phyloP scores from a whole-genome alignment of 192 early-diverging fungal genomes.

The Backusella tarrabulga region DNA sequence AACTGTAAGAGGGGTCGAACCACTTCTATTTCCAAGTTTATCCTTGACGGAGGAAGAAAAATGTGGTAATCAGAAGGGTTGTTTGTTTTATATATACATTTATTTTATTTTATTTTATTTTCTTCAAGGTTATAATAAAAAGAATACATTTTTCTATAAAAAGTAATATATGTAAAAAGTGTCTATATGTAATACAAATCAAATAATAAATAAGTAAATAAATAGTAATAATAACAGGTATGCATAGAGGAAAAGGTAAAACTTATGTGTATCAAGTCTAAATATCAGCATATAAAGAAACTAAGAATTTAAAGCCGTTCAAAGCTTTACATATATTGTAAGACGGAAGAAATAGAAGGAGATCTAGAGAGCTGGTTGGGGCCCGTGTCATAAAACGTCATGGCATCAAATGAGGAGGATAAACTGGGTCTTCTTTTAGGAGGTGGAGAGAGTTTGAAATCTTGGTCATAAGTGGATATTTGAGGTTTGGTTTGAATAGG shows the following conservation, averaged over 20 bases:
- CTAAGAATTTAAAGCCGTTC: not conserved
- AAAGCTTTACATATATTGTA: not conserved
- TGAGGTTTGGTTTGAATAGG: not conserved
- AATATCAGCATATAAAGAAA: not conserved
- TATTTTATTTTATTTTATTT: not conserved
- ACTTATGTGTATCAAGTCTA: not conserved
- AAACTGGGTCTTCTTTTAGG: conserved; percentile 11
- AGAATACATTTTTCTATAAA: not conserved
- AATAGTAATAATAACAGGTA: not conserved
- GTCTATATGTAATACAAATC: not conserved
- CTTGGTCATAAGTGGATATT: not conserved
- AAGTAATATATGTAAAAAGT: not conserved
- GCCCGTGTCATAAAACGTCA: not conserved
- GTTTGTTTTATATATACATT: not conserved
- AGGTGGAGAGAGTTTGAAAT: conserved; percentile 4
- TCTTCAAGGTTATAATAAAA: not conserved
- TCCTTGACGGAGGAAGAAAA: not conserved
- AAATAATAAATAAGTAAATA: not conserved
- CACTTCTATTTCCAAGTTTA: not conserved
- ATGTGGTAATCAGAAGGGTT: not conserved
- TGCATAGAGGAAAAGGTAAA: not conserved
- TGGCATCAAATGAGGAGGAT: not conserved
- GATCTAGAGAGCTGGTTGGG: not conserved
- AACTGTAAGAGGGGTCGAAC: not conserved
- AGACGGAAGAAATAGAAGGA: conserved; percentile 1